These are phyloP conservation scores for Penicillium subrubescens DNA, from an alignment of 495 filamentous ascomycete species.

Conservation along the genomic window DNA sequence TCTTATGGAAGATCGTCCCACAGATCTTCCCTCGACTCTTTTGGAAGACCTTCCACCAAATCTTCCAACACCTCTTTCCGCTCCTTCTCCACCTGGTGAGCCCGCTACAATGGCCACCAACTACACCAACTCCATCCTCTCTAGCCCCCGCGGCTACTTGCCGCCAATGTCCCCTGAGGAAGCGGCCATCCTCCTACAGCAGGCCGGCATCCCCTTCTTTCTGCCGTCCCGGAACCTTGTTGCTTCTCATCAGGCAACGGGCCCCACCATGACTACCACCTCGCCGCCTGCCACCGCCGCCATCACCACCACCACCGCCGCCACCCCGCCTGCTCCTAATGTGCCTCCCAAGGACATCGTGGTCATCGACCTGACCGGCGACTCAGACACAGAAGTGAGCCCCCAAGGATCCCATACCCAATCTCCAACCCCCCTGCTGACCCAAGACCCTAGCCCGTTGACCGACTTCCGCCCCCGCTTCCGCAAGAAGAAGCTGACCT, in stretches of 20 bases:
- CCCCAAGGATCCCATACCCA: slow-evolving; percentile 3
- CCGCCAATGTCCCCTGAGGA: not conserved
- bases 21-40: not conserved
- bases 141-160: not conserved
- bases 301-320: not conserved
- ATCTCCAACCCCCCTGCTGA: slow-evolving; percentile 1
- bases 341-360: slow-evolving; percentile 4
- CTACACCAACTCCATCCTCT: not conserved
- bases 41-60: not conserved
- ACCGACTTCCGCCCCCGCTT: slow-evolving; percentile 3
- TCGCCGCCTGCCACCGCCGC: not conserved
- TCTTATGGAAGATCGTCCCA: not conserved
- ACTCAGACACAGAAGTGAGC: slow-evolving; percentile 9
- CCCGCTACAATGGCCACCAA: not conserved
- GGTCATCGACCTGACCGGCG: slow-evolving; percentile 18
- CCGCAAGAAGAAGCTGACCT: slow-evolving; percentile 3
- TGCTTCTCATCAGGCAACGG: not conserved
- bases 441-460: not conserved
- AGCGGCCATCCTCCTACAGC: not conserved
- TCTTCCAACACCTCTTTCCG: not conserved
- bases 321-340: not conserved
- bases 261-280: not conserved
- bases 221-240: not conserved
- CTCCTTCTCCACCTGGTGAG: not conserved
- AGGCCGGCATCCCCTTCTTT: not conserved